These are phyloP conservation scores for Polychytrium aggregatum DNA, from an alignment of 192 early-diverging fungal species.

Conservation along the genomic window DNA sequence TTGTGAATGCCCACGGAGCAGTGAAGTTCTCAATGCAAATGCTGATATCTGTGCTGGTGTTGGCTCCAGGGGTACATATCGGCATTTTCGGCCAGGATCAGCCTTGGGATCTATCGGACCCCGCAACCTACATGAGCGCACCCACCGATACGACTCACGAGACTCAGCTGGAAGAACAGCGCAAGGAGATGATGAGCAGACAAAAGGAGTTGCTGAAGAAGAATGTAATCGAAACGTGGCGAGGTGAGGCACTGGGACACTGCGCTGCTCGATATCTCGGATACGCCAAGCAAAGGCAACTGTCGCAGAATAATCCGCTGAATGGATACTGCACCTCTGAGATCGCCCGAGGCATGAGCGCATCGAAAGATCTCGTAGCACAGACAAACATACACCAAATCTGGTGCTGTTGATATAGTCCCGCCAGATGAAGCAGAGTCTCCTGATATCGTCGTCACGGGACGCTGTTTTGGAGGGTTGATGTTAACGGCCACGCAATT, in stretches of 20 bases:
- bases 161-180: constrained; percentile 19
- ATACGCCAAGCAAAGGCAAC: neutral
- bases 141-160: constrained; percentile 30
- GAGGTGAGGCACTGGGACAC: no score
- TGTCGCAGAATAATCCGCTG: neutral
- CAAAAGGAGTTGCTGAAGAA: constrained; percentile 31
- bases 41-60: neutral
- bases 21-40: neutral
- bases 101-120: constrained; percentile 33
- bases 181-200: constrained; percentile 19
- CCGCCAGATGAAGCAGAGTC: neutral
- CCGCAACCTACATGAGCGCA: constrained; percentile 23
- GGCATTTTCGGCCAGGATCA: constrained; percentile 43
- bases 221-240: constrained; percentile 30
- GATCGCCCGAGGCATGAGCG: neutral
- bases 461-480: no score
- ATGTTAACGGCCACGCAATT: no score
- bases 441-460: no score
- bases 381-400: neutral
- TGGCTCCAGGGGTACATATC: constrained; percentile 32
- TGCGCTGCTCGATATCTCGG: neutral
- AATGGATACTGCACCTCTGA: neutral
- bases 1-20: neutral
- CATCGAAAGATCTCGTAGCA: neutral
- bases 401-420: neutral